Conservation (phyloP, 129 eudicot genomes). For the Arctium lappa region DNA sequence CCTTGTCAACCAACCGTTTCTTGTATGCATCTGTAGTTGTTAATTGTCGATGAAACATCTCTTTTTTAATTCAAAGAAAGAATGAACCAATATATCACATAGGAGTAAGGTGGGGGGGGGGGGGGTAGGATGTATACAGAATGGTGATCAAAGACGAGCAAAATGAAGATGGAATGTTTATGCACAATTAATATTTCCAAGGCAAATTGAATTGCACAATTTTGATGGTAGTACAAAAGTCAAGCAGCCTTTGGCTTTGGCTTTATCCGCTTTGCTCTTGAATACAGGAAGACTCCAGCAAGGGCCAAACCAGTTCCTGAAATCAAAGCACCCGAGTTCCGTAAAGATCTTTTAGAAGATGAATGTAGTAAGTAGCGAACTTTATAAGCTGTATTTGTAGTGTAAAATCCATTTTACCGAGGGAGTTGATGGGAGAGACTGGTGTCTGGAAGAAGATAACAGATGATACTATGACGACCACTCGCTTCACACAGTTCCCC, state of each 20-base stretch:
- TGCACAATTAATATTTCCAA: slow-evolving; percentile 11
- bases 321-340: neutral
- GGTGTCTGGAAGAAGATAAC: slow-evolving; percentile 91
- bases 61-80: no score
- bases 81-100: no score
- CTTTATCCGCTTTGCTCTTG: slow-evolving; percentile 67
- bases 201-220: neutral
- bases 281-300: slow-evolving; percentile 86
- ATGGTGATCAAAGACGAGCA: neutral
- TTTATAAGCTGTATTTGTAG: neutral
- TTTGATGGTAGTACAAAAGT: slow-evolving; percentile 10
- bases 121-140: neutral
- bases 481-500: slow-evolving; percentile 91
- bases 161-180: neutral
- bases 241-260: slow-evolving; percentile 49
- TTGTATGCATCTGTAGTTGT: no score
- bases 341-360: neutral
- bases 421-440: slow-evolving; percentile 74
- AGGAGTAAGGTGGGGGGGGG: no score
- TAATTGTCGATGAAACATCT: no score
- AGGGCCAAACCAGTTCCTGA: slow-evolving; percentile 91
- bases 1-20: no score
- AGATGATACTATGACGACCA: slow-evolving; percentile 82
- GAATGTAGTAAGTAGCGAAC: neutral
- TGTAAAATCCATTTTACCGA: slow-evolving; percentile 45